A percentile compares a stretch with the other conserved stretches of the same genome.
Conservation (phyloP, 2,329 filamentous ascomycete genomes). For the Botryotinia narcissicola region DNA sequence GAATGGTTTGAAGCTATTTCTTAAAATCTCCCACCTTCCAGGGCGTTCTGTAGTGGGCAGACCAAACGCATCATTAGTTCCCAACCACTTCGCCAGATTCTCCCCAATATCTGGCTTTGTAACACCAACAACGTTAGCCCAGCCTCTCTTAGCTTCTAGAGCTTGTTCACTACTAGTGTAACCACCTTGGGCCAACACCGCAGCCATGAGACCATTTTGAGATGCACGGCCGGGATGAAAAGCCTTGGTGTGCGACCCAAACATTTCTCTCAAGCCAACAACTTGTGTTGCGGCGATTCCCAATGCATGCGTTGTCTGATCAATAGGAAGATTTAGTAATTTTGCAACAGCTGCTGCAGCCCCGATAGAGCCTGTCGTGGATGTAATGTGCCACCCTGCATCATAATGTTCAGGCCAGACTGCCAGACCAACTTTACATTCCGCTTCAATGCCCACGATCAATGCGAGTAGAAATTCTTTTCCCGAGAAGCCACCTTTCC, state of each 20-base stretch:
- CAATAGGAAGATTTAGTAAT: conserved; percentile 43
- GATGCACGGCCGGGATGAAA: conserved; percentile 54
- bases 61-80: conserved; percentile 22
- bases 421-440: conserved; percentile 51
- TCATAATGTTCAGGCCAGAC: conserved; percentile 56
- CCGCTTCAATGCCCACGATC: conserved; percentile 51
- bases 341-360: conserved; percentile 52
- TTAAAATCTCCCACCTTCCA: conserved; percentile 49
- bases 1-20: conserved; percentile 56
- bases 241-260: conserved; percentile 54
- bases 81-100: conserved; percentile 38
- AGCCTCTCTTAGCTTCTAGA: conserved; percentile 53
- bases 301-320: conserved; percentile 49
- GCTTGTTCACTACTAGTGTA: conserved; percentile 48
- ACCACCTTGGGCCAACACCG: conserved; percentile 46
- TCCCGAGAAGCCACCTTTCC: conserved; percentile 43
- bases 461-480: conserved; percentile 51
- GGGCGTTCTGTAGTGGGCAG: not conserved
- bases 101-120: conserved; percentile 42
- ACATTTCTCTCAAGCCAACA: conserved; percentile 53
- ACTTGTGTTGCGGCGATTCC: conserved; percentile 54
- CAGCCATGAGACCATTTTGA: conserved; percentile 50
- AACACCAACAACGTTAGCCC: conserved; percentile 51
- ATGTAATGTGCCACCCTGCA: conserved; percentile 55
- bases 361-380: conserved; percentile 51